Evolutionary conservation across 2,329 filamentous ascomycete genomes (phyloP).

Genomic region (Sporothrix curviconia): DNA sequence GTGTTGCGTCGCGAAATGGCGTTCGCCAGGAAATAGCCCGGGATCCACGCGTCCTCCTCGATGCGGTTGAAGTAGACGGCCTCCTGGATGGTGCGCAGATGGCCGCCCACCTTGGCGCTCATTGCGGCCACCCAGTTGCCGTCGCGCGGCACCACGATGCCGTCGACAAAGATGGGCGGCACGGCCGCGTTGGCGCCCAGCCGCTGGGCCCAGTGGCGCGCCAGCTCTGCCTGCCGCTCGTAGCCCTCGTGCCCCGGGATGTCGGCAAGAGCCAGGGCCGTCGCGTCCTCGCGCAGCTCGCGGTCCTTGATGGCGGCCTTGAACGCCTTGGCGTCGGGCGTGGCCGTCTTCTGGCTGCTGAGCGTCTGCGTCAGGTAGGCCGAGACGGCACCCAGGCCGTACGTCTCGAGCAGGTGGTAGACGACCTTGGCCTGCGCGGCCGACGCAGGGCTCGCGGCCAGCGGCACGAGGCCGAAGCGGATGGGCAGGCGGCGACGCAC

Average conservation of each 20-base stretch:
- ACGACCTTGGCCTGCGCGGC: conserved; percentile 66
- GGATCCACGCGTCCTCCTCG: conserved; percentile 65
- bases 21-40: conserved; percentile 62
- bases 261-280: conserved; percentile 52
- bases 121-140: conserved; percentile 72
- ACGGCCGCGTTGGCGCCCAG: conserved; percentile 57
- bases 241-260: conserved; percentile 55
- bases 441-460: conserved; percentile 52
- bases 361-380: conserved; percentile 59
- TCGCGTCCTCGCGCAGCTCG: conserved; percentile 48
- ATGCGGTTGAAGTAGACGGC: conserved; percentile 63
- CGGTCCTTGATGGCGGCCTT: conserved; percentile 52
- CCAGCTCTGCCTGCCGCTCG: conserved; percentile 46
- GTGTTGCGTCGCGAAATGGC: conserved; percentile 66
- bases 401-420: conserved; percentile 73
- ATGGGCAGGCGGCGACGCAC: conserved; percentile 76
- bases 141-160: conserved; percentile 61
- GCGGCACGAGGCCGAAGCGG: conserved; percentile 79
- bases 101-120: conserved; percentile 63
- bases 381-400: conserved; percentile 63
- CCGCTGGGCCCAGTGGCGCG: conserved; percentile 62
- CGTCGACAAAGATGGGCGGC: conserved; percentile 75
- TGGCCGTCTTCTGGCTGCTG: conserved; percentile 32
- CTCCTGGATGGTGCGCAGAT: conserved; percentile 70
- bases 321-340: conserved; percentile 55